phyloP scores from a whole-genome alignment of 2,329 filamentous ascomycete genomes.

The Exserohilum turcica region DNA sequence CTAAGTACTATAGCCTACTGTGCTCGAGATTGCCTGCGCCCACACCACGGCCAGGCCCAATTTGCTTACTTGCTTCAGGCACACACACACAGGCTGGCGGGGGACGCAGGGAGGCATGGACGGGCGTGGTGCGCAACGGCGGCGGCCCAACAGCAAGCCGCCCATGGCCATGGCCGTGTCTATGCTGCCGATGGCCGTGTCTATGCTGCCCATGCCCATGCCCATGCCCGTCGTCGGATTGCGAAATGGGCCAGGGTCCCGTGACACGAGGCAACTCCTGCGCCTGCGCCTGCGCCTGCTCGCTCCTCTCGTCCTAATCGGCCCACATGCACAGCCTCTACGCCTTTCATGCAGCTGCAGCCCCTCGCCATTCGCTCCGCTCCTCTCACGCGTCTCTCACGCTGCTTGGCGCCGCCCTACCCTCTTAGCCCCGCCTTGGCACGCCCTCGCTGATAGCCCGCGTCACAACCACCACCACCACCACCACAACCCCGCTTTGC shows the following conservation, averaged over 20 bases:
- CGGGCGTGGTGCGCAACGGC: too few relatives aligned
- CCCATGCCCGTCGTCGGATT: too few relatives aligned
- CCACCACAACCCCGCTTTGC: slow-evolving; percentile 13
- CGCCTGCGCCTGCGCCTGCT: too few relatives aligned
- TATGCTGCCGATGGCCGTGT: too few relatives aligned
- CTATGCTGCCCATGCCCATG: too few relatives aligned
- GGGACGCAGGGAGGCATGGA: too few relatives aligned
- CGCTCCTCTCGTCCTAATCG: slow-evolving; percentile 7
- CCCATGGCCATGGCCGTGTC: too few relatives aligned
- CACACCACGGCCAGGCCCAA: slow-evolving; percentile 7
- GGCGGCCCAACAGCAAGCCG: too few relatives aligned
- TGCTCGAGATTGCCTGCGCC: too few relatives aligned
- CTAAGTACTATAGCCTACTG: too few relatives aligned
- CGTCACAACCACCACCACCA: too few relatives aligned
- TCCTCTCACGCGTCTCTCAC: slow-evolving; percentile 16
- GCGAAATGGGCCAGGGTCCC: slow-evolving; percentile 3
- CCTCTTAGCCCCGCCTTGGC: slow-evolving; percentile 23
- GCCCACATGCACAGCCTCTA: slow-evolving; percentile 38
- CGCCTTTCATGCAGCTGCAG: slow-evolving; percentile 35
- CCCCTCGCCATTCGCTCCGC: slow-evolving; percentile 27
- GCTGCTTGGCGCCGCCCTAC: slow-evolving; percentile 11
- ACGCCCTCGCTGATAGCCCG: not conserved
- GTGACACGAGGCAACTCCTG: slow-evolving; percentile 4
- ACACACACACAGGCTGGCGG: not conserved
- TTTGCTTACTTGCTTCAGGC: slow-evolving; percentile 14